A percentile compares a stretch with the other conserved stretches of the same genome.
Evolutionary conservation across 2,329 filamentous ascomycete species (phyloP).

Genomic region (Whalleya microplaca): DNA sequence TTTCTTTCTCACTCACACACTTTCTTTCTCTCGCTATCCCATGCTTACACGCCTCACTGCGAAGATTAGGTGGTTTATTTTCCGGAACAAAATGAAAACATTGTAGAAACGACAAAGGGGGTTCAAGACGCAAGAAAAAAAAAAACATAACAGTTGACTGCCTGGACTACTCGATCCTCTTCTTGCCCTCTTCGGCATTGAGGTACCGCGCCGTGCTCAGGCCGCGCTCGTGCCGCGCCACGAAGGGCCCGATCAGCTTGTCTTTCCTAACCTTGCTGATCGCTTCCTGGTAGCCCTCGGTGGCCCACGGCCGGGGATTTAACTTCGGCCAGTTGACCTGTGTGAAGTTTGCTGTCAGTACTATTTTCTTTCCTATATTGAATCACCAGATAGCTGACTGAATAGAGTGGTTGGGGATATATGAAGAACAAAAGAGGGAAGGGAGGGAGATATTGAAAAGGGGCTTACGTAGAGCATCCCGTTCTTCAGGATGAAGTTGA

Average conservation of each 20-base stretch:
- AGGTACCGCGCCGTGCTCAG: constrained; percentile 81
- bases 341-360: constrained; percentile 28
- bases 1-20: not conserved
- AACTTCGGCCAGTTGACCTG: constrained; percentile 99
- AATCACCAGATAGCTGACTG: no score
- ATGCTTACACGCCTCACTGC: not conserved
- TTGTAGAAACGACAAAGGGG: not conserved
- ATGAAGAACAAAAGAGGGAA: constrained; percentile 12
- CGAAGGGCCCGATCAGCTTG: constrained; percentile 75
- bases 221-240: constrained; percentile 77
- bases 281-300: constrained; percentile 87
- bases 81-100: not conserved
- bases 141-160: not conserved
- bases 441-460: constrained; percentile 1
- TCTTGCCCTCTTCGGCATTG: constrained; percentile 95
- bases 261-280: constrained; percentile 82
- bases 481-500: constrained; percentile 78
- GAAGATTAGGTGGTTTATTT: not conserved
- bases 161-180: constrained; percentile 78
- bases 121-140: not conserved
- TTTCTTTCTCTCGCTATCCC: not conserved
- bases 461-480: constrained; percentile 91
- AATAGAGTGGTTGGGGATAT: not conserved
- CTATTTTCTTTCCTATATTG: not conserved
- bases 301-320: constrained; percentile 83